These are phyloP conservation scores for Epithele typhae DNA, from an alignment of 768 basidiomycete genomes.

Conservation along the genomic window DNA sequence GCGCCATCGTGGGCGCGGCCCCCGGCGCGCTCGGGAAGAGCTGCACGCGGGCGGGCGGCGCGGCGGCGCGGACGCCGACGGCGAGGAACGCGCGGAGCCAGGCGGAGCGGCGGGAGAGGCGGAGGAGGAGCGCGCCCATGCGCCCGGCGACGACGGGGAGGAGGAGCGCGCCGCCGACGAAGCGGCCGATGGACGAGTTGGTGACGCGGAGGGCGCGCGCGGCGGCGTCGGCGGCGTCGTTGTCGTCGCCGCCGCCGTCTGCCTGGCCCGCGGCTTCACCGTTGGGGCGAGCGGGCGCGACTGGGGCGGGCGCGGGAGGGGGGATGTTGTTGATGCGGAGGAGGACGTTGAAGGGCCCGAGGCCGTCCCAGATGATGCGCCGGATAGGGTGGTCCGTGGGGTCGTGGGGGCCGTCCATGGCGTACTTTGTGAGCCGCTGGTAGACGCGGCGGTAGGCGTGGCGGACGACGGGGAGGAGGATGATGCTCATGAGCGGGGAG, in stretches of 20 bases:
- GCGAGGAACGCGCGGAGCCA: constrained; percentile 31
- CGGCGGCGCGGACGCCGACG: constrained; percentile 12
- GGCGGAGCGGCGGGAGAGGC: constrained; percentile 43
- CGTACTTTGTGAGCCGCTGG: constrained; percentile 16
- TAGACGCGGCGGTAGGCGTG: constrained; percentile 21
- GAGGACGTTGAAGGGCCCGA: constrained; percentile 17
- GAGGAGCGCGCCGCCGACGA: constrained; percentile 65
- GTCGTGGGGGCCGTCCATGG: constrained; percentile 18
- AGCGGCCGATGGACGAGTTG: constrained; percentile 57
- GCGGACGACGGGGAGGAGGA: constrained; percentile 26
- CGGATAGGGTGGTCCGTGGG: constrained; percentile 9
- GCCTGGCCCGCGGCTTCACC: background rate
- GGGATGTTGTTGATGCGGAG: constrained; percentile 20
- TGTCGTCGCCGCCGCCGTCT: constrained; percentile 16
- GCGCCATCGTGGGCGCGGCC: constrained; percentile 18
- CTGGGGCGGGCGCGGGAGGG: background rate
- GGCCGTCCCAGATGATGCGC: constrained; percentile 19
- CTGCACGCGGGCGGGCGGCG: constrained; percentile 1
- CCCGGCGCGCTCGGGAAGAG: constrained; percentile 1
- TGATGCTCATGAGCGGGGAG: constrained; percentile 25
- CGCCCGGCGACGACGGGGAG: constrained; percentile 60
- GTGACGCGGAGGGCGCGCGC: constrained; percentile 56
- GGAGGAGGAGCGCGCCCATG: constrained; percentile 60
- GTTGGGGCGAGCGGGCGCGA: background rate
- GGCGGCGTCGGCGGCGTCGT: constrained; percentile 42